Base-by-base conservation (phyloP, 2,329 filamentous ascomycete genomes). In the Clonostachys solani region DNA sequence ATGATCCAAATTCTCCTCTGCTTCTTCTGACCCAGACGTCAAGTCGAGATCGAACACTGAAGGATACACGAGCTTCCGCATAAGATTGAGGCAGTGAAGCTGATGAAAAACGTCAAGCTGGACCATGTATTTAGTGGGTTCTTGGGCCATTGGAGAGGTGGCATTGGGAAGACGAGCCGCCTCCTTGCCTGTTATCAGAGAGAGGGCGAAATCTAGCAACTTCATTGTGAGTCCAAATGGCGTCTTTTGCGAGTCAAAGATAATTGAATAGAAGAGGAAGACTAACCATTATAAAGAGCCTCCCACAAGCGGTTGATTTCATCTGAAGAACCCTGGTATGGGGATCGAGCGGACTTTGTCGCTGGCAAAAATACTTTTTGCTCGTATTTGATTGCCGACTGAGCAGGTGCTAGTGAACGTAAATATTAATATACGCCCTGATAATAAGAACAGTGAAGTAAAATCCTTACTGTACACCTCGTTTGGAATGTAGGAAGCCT, bases 221-320 rank as follows among this genome's bases (percentile, higher is more conserved):
- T 18, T 40, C n/a, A 18, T 23, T 29, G 5, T 3, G 17, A 29
- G 33, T 44, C 10, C 9, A 29, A 29, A 29, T 29, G 4, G 8
- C 23, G 3, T 29, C 9, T 29, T 10, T 29, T 29, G 23, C 23
- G 6, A 6, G 12, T 50, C 34, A 49, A 38, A 13, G n/a, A 33
- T 17, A 5, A 33, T 13, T 18, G 10, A 16, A 6, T n/a, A 18
- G 17, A 18, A 33, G 17, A 44, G 42, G 18, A 37, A 16, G 2
- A 34, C 47, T 13, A 46, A 56, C 54, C 42, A 33, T 49, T 42
- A 33, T 74, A 75, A 42, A 80, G 71, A 10, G 69, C 69, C 43
- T 77, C 71, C 80, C 80, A 83, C 13, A 72, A 73, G 44, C 67
- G 66, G 49, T 83, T 78, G 6, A 82, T 78, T 17, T 77, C 72